Evolutionary conservation across 2,329 filamentous ascomycete genomes (phyloP).

Genomic region (Botrytis medusae): DNA sequence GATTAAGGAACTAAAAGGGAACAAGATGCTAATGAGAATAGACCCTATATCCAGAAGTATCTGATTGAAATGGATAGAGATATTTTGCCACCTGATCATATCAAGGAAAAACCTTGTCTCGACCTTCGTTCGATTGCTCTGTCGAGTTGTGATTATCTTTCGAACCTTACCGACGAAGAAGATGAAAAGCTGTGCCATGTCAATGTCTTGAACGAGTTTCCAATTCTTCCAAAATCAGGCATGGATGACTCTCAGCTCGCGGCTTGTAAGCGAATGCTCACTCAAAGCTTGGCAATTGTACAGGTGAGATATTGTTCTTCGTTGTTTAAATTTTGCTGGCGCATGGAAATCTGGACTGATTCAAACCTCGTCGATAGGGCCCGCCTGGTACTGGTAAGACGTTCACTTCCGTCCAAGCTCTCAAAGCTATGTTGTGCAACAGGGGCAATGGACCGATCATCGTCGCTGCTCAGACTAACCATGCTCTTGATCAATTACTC

Average conservation of each 20-base stretch:
- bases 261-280: constrained; percentile 69
- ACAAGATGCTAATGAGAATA: neutral
- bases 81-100: constrained; percentile 23
- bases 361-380: constrained; percentile 45
- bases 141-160: neutral
- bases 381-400: constrained; percentile 80
- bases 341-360: neutral
- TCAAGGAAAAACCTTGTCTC: constrained; percentile 21
- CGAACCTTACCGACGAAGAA: constrained; percentile 21
- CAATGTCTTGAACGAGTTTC: constrained; percentile 57
- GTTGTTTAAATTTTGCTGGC: neutral
- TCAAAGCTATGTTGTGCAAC: constrained; percentile 65
- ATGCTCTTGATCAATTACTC: constrained; percentile 82
- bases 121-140: constrained; percentile 19
- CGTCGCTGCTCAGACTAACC: constrained; percentile 84
- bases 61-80: constrained; percentile 12
- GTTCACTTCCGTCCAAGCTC: constrained; percentile 70
- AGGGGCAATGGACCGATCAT: constrained; percentile 68
- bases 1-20: neutral
- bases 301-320: constrained; percentile 46
- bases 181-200: constrained; percentile 45
- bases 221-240: constrained; percentile 44
- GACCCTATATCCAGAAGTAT: constrained; percentile 17
- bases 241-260: constrained; percentile 71
- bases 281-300: constrained; percentile 69